Evolutionary conservation across 176 grass and related monocot genomes (phyloP).

Genomic region (Eremochloa ophiuroides): DNA sequence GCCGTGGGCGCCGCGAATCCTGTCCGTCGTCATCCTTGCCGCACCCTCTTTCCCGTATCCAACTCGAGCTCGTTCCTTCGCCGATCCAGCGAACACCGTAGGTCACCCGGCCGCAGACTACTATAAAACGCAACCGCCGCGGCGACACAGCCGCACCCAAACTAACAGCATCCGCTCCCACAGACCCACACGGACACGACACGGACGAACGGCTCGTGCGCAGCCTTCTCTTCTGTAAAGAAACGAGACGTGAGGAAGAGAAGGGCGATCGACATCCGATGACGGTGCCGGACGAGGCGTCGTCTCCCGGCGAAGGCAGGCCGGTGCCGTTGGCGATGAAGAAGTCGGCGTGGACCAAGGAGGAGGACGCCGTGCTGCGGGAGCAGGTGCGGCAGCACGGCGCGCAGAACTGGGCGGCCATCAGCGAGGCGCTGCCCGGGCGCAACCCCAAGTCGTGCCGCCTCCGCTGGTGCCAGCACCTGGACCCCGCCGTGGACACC

Average conservation of each 20-base stretch:
- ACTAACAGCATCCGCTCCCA: neutral
- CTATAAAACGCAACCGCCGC: neutral
- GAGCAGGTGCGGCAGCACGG: conserved; percentile 44
- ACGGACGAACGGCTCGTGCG: neutral
- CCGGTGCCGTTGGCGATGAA: neutral
- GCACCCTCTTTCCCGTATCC: neutral
- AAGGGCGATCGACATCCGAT: neutral
- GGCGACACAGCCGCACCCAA: too few species aligned
- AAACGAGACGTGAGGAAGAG: neutral
- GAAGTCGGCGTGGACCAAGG: conserved; percentile 56
- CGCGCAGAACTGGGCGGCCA: conserved; percentile 51
- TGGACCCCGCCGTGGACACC: conserved; percentile 35
- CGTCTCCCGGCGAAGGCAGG: neutral
- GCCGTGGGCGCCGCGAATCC: neutral
- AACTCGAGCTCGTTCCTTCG: neutral
- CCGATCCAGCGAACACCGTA: neutral
- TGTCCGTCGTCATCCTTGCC: neutral
- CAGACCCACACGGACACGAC: neutral
- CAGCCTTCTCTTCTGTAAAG: neutral
- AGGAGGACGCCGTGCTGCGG: conserved; percentile 47
- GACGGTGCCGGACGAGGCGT: neutral
- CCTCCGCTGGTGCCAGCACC: conserved; percentile 72
- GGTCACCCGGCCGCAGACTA: neutral
- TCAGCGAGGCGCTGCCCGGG: conserved; percentile 30
- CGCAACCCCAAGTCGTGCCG: conserved; percentile 70